phyloP scores from a whole-genome alignment of 2,329 filamentous ascomycete species.

The Cryphonectria radicalis region DNA sequence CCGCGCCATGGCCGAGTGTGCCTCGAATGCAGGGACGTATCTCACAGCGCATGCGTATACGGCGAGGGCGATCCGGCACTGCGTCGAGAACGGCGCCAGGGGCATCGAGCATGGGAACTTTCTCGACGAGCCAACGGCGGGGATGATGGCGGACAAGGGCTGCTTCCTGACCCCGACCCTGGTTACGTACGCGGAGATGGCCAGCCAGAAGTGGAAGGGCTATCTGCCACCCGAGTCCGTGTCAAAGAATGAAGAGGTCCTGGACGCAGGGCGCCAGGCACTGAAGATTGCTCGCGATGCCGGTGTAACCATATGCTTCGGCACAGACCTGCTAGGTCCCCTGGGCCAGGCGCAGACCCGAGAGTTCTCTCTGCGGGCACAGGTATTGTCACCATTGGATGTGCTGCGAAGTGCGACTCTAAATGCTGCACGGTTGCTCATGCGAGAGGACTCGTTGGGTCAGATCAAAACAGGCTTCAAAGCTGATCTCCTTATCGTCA shows the following conservation, averaged over 20 bases:
- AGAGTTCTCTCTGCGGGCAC: constrained; percentile 51
- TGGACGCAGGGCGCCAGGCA: constrained; percentile 48
- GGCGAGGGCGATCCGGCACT: constrained; percentile 52
- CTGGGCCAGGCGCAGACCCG: constrained; percentile 52
- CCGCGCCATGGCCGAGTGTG: constrained; percentile 52
- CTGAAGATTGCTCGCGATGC: constrained; percentile 52
- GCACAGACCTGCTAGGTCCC: constrained; percentile 57
- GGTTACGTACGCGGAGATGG: constrained; percentile 53
- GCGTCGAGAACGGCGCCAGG: constrained; percentile 53
- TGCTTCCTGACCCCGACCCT: constrained; percentile 57
- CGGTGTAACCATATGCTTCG: constrained; percentile 58
- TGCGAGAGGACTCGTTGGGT: constrained; percentile 49
- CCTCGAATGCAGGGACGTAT: constrained; percentile 51
- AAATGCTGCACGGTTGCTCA: constrained; percentile 52
- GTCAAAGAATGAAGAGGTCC: constrained; percentile 52
- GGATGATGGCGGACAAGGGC: constrained; percentile 51
- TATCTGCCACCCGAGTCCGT: constrained; percentile 47
- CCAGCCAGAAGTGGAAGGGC: constrained; percentile 43
- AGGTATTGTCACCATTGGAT: constrained; percentile 46
- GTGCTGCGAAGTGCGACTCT: constrained; percentile 56
- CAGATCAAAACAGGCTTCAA: constrained; percentile 51
- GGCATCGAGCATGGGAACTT: constrained; percentile 54
- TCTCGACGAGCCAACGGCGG: constrained; percentile 44
- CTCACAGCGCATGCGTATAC: constrained; percentile 61
- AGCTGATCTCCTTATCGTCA: constrained; percentile 56